phyloP scores from a whole-genome alignment of 176 grass and related monocot species.

The Hyparrhenia diplandra region DNA sequence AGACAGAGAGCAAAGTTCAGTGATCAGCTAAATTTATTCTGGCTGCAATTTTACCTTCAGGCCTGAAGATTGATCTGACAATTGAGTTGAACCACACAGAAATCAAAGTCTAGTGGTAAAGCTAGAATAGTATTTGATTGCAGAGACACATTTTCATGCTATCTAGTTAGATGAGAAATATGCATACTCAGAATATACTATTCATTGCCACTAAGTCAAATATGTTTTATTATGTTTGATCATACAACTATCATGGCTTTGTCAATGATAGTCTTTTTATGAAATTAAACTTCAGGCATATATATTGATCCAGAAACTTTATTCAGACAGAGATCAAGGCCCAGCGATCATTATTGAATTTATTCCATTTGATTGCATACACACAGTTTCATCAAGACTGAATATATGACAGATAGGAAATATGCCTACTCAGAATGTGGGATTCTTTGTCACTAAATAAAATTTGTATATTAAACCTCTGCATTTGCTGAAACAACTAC shows the following conservation, averaged over 20 bases:
- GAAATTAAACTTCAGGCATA: too few species aligned
- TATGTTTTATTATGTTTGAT: too few species aligned
- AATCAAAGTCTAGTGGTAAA: too few species aligned
- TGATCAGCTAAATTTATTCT: neutral
- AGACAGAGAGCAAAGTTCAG: neutral
- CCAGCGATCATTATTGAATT: neutral
- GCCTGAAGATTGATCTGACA: neutral
- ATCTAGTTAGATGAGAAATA: neutral
- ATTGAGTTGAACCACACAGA: neutral
- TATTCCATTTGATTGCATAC: neutral
- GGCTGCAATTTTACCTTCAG: slow-evolving; percentile 7
- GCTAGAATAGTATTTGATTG: too few species aligned
- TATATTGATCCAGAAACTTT: too few species aligned
- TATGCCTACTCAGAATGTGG: neutral
- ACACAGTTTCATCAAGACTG: neutral
- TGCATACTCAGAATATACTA: neutral
- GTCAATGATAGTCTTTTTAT: too few species aligned
- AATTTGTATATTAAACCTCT: neutral
- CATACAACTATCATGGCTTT: too few species aligned
- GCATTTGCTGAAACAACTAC: too few species aligned
- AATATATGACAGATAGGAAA: neutral
- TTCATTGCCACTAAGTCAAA: neutral
- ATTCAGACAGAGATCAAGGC: neutral
- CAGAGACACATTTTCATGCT: too few species aligned
- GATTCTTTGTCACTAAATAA: neutral